These are phyloP conservation scores for Agrostemma githago DNA, from an alignment of 148 eudicot genomes.

Conservation along the genomic window DNA sequence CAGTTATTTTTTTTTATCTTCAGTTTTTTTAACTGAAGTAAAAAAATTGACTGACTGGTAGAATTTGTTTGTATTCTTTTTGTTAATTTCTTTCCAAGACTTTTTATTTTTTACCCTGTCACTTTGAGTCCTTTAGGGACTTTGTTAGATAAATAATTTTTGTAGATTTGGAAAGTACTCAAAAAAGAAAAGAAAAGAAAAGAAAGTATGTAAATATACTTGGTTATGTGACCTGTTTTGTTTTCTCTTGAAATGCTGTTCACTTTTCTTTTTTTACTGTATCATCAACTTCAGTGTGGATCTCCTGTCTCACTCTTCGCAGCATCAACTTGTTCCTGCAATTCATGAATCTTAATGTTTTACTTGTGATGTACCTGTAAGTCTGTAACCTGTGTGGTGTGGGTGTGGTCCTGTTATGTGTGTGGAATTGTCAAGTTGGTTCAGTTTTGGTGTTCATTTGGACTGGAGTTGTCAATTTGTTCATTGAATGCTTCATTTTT, in stretches of 20 bases:
- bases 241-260: constrained; percentile 7
- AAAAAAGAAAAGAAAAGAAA: background rate
- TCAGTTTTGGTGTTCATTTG: background rate
- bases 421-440: background rate
- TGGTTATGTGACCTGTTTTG: constrained; percentile 1
- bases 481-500: no score
- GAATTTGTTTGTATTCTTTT: constrained; percentile 34
- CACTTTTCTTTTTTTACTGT: background rate
- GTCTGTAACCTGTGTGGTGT: background rate
- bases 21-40: constrained; percentile 15
- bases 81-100: constrained; percentile 13
- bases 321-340: background rate
- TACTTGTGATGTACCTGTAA: background rate
- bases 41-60: constrained; percentile 18
- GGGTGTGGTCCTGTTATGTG: background rate
- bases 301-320: no score
- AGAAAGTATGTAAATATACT: constrained; percentile 26
- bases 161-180: constrained; percentile 22
- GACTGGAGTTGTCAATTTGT: background rate
- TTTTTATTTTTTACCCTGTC: constrained; percentile 13
- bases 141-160: constrained; percentile 44
- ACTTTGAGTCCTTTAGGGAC: constrained; percentile 18
- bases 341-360: background rate
- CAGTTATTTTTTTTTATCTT: constrained; percentile 7
- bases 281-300: background rate